These are phyloP conservation scores for Paxillus rubicundulus DNA, from an alignment of 768 basidiomycete genomes.

Conservation along the genomic window DNA sequence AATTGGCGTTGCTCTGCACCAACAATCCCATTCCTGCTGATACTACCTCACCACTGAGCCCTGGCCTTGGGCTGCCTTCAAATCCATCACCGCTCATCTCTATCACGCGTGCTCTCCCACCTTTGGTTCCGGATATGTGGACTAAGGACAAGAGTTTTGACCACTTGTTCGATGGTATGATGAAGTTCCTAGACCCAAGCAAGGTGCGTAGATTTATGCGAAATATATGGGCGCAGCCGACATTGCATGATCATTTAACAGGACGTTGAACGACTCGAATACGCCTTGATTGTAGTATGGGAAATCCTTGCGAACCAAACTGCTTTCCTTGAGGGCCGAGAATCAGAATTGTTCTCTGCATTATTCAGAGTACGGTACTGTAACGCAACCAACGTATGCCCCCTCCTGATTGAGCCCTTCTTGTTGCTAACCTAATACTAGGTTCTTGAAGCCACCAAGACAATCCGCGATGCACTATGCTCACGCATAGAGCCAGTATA, in stretches of 20 bases:
- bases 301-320: slow-evolving; percentile 79
- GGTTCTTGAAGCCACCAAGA: slow-evolving; percentile 82
- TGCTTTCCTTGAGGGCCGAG: slow-evolving; percentile 71
- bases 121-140: slow-evolving; percentile 64
- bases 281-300: slow-evolving; percentile 80
- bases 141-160: slow-evolving; percentile 68
- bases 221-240: not conserved
- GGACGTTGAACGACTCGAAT: slow-evolving; percentile 66
- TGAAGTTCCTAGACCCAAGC: slow-evolving; percentile 57
- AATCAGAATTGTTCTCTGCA: slow-evolving; percentile 70
- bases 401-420: not conserved
- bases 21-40: slow-evolving; percentile 48
- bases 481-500: slow-evolving; percentile 78
- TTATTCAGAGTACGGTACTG: slow-evolving; percentile 73
- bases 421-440: slow-evolving; percentile 26
- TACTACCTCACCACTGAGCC: slow-evolving; percentile 51
- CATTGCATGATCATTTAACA: slow-evolving; percentile 28
- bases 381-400: slow-evolving; percentile 64
- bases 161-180: slow-evolving; percentile 61
- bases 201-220: slow-evolving; percentile 46
- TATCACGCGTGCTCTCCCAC: slow-evolving; percentile 34
- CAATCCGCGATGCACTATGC: slow-evolving; percentile 74
- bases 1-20: slow-evolving; percentile 60
- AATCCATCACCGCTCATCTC: slow-evolving; percentile 60
- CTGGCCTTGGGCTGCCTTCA: slow-evolving; percentile 47